phyloP scores from a whole-genome alignment of 106 monocot genomes.

The Allium cepa region DNA sequence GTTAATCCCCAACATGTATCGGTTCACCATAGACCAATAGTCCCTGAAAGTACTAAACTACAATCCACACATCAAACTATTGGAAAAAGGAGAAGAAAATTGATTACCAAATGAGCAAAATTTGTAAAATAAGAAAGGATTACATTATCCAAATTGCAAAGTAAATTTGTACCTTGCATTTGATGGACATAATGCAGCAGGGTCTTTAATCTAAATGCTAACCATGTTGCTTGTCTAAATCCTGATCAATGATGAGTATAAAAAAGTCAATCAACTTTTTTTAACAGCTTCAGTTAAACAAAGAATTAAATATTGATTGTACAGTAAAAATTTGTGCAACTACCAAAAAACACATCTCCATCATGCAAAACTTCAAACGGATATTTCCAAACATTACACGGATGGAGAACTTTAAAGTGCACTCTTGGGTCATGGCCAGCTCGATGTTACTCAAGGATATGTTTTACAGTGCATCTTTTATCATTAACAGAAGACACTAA shows the following conservation, averaged over 20 bases:
- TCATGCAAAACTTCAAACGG: not conserved
- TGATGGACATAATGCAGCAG: not conserved
- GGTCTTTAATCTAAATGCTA: not conserved
- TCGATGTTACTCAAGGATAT: not conserved
- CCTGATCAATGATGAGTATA: too few species aligned
- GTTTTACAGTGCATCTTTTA: not conserved
- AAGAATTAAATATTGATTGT: not conserved
- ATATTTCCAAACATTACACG: not conserved
- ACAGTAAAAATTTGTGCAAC: not conserved
- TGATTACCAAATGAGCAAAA: not conserved
- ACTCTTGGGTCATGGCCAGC: not conserved
- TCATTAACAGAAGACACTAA: slow-evolving; percentile 30
- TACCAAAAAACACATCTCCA: not conserved
- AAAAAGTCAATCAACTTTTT: too few species aligned
- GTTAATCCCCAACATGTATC: too few species aligned
- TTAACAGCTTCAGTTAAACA: too few species aligned
- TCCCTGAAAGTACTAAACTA: not conserved
- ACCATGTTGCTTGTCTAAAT: not conserved
- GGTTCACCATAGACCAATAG: too few species aligned
- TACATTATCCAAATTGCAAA: not conserved
- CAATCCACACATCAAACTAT: not conserved
- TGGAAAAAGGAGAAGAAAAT: not conserved
- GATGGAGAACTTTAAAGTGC: not conserved
- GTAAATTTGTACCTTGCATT: slow-evolving; percentile 9
- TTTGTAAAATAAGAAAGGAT: not conserved